Evolutionary conservation across 495 filamentous ascomycete species (phyloP).

Genomic region (Xylaria cubensis): DNA sequence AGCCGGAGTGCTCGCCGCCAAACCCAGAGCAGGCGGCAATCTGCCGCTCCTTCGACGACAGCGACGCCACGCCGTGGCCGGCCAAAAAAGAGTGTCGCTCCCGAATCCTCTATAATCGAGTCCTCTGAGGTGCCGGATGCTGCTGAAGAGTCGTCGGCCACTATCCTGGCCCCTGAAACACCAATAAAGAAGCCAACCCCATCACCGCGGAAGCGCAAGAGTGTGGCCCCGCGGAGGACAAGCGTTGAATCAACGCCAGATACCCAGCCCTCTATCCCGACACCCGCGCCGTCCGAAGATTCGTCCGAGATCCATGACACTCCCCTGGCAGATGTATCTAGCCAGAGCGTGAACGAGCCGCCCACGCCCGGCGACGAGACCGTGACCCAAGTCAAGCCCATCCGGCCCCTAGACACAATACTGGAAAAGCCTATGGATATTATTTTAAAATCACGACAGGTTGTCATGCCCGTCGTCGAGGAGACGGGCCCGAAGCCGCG

Average conservation of each 20-base stretch:
- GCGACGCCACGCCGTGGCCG: constrained; percentile 48
- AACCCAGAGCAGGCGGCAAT: constrained; percentile 62
- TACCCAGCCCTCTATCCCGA: constrained; percentile 55
- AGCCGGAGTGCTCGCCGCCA: constrained; percentile 41
- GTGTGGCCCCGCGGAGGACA: constrained; percentile 60
- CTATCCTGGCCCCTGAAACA: constrained; percentile 63
- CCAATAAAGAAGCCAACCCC: constrained; percentile 68
- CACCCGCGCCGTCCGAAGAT: constrained; percentile 52
- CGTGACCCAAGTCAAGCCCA: constrained; percentile 61
- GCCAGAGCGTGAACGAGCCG: constrained; percentile 65
- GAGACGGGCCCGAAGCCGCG: constrained; percentile 80
- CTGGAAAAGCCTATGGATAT: constrained; percentile 94
- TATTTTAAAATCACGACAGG: constrained; percentile 81
- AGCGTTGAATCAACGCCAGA: constrained; percentile 57
- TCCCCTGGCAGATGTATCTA: constrained; percentile 81
- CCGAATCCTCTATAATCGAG: constrained; percentile 36
- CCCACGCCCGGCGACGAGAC: constrained; percentile 46
- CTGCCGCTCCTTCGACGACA: constrained; percentile 47
- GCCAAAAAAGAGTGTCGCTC: constrained; percentile 47
- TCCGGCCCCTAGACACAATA: constrained; percentile 75
- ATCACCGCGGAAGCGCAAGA: constrained; percentile 72
- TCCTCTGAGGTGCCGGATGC: constrained; percentile 52
- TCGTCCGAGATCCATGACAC: constrained; percentile 57
- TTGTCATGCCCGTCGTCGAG: constrained; percentile 67
- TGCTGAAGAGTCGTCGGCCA: constrained; percentile 58